A percentile compares a stretch with the other conserved stretches of the same genome.
These are phyloP conservation scores for Sonneratia caseolaris DNA, from an alignment of 345 rosid genomes.

Conservation along the genomic window DNA sequence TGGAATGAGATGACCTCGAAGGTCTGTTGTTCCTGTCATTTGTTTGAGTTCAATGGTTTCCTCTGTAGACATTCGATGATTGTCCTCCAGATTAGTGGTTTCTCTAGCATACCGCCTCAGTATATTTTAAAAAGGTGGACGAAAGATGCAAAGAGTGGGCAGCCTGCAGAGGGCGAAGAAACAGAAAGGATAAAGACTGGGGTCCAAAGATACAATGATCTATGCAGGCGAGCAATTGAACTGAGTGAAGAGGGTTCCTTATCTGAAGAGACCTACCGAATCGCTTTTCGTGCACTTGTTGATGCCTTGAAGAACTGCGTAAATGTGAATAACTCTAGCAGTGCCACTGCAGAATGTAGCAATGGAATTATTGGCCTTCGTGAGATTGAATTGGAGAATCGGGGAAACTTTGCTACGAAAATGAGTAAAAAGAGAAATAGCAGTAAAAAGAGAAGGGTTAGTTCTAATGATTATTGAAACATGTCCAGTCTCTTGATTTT, in stretches of 20 bases:
- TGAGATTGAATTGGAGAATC: conserved; percentile 29
- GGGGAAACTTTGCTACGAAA: conserved; percentile 20
- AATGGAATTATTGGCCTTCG: conserved; percentile 14
- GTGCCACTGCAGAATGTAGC: conserved; percentile 20
- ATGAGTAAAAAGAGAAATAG: conserved; percentile 34
- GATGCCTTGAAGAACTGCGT: conserved; percentile 46
- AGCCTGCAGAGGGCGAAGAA: conserved; percentile 21
- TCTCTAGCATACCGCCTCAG: conserved; percentile 34
- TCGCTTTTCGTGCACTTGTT: conserved; percentile 33
- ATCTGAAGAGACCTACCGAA: conserved; percentile 26
- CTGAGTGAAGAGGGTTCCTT: conserved; percentile 46
- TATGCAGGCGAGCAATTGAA: conserved; percentile 36
- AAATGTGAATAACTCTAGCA: conserved; percentile 30
- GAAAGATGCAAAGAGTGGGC: conserved; percentile 41
- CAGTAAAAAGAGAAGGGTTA: conserved; percentile 39
- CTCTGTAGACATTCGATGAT: conserved; percentile 52
- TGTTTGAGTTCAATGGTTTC: conserved; percentile 43
- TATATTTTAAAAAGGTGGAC: conserved; percentile 50
- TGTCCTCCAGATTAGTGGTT: conserved; percentile 48
- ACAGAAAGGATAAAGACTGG: conserved; percentile 22
- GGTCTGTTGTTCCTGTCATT: conserved; percentile 37
- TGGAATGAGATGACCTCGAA: conserved; percentile 37
- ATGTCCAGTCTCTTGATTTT: background rate
- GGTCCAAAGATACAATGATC: conserved; percentile 39
- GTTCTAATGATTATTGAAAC: conserved; percentile 2